These are phyloP conservation scores for Lasiodiplodia citricola DNA, from an alignment of 2,329 filamentous ascomycete genomes.

Conservation along the genomic window DNA sequence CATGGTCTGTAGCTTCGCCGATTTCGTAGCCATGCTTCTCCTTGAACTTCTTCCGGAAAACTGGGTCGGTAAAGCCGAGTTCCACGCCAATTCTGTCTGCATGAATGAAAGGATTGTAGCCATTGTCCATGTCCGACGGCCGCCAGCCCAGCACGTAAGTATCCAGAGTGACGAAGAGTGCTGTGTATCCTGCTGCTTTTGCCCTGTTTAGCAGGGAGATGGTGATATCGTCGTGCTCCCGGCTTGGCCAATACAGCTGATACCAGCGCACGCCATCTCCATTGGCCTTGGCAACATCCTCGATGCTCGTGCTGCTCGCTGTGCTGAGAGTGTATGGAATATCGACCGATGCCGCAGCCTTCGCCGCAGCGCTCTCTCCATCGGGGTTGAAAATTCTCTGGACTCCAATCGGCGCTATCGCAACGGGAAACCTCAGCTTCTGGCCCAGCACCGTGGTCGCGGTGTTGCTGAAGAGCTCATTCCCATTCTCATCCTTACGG, in stretches of 20 bases:
- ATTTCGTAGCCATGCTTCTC: conserved; percentile 39
- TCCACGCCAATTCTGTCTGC: conserved; percentile 45
- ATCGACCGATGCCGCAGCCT: conserved; percentile 63
- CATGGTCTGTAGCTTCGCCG: conserved; percentile 40
- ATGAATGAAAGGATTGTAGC: conserved; percentile 61
- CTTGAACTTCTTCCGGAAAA: conserved; percentile 43
- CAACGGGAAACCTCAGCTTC: conserved; percentile 1
- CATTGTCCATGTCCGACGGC: conserved; percentile 69
- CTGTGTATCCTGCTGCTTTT: conserved; percentile 65
- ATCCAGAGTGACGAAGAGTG: conserved; percentile 74
- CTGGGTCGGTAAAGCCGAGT: conserved; percentile 44
- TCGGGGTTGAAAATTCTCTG: conserved; percentile 71
- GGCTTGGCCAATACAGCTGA: conserved; percentile 76
- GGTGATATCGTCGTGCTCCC: conserved; percentile 68
- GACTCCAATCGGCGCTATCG: conserved; percentile 71
- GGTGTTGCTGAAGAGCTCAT: conserved; percentile 8
- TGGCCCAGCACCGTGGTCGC: conserved; percentile 40
- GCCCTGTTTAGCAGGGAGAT: conserved; percentile 67
- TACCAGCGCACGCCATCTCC: conserved; percentile 68
- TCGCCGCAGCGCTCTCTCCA: conserved; percentile 67
- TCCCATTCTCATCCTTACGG: conserved; percentile 7
- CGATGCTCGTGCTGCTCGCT: conserved; percentile 67
- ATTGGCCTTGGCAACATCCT: conserved; percentile 67
- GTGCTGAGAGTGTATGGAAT: conserved; percentile 73
- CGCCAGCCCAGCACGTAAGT: conserved; percentile 73